Base-by-base conservation (phyloP, 2,329 filamentous ascomycete species). In the Curvularia spicifera region DNA sequence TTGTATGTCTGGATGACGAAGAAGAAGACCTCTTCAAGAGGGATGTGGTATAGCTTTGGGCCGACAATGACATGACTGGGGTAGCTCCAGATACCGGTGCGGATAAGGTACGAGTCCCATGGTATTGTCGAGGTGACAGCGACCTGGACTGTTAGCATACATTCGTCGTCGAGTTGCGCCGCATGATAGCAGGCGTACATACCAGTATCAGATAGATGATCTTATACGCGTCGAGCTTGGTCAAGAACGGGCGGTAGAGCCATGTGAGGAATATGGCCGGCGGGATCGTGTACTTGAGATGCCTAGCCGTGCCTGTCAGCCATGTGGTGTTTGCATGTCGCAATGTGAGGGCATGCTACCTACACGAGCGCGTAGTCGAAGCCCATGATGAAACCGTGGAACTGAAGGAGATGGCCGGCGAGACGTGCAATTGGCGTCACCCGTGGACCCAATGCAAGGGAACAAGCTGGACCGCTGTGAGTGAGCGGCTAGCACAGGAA, bases 1-100 rank as follows among this genome's bases (percentile, higher is more conserved):
- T 86, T 90, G 74, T 90, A 91, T 1, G 89, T 91, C 76, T 92
- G 90, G 24, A 92, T 85, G 20, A 90, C 76, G 72, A 92, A 92
- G 81, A 92, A 92, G 77, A 91, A 91, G 4, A 91, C 76, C 71
- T 92, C 89, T 68, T 92, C 90, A 4, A 83, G 73, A 0, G 90
- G 89, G 18, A 92, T 89, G n/a, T 80, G 78, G 66, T 85, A 85
- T 15, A 91, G 71, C 1, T 81, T 87, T 0, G 81, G 81, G 0
- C 89, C 90, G 35, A 89, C 68, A 31, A 91, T 84, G 20, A 85
- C 89, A 68, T 86, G 79, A 10, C 81, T 76, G 1, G 89, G 89
- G 68, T 91, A 93, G 9, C 85, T 87, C 89, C 90, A 92, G 69
- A 92, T 84, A 44, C 81, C 78, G 53, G 81, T 85, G 63, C 82